Percentiles rank a stretch among this genome's conserved stretches.
phyloP scores from a whole-genome alignment of 2,329 filamentous ascomycete species.

The Cercospora zeae-maydis region DNA sequence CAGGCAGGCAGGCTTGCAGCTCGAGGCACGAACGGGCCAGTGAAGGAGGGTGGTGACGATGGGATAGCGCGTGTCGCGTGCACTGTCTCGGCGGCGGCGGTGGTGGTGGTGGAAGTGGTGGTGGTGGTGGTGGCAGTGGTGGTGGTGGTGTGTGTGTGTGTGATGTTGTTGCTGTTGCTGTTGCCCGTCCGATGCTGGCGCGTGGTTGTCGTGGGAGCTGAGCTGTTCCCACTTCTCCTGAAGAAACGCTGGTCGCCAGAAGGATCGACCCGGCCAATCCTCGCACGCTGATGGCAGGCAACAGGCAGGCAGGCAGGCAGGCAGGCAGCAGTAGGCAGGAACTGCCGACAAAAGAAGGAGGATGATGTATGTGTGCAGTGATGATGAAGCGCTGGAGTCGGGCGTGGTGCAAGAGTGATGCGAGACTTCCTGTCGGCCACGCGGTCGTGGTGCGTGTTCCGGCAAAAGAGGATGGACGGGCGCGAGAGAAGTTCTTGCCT shows the following conservation, averaged over 20 bases:
- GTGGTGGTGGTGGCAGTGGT: too few relatives aligned
- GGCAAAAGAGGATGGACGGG: conserved; percentile 3
- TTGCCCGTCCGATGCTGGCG: neutral
- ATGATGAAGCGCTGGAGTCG: neutral
- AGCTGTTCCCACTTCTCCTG: neutral
- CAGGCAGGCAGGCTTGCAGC: conserved; percentile 15
- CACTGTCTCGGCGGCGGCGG: neutral
- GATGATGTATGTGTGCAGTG: too few relatives aligned
- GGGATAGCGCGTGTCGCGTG: neutral
- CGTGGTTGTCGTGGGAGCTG: neutral
- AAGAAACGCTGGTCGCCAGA: neutral
- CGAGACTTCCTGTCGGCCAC: neutral
- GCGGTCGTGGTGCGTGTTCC: neutral
- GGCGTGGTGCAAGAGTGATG: neutral
- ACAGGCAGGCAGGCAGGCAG: neutral
- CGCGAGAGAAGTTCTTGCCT: neutral
- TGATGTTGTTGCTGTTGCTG: too few relatives aligned
- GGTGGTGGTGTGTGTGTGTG: too few relatives aligned
- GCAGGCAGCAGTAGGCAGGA: neutral
- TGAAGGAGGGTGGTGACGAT: neutral
- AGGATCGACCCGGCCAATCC: neutral
- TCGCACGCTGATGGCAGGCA: neutral
- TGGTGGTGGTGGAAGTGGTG: neutral
- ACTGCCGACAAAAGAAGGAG: too few relatives aligned
- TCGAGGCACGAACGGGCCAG: conserved; percentile 10